Conservation (phyloP, 306 rosid genomes). For the Glycine tomentella region DNA sequence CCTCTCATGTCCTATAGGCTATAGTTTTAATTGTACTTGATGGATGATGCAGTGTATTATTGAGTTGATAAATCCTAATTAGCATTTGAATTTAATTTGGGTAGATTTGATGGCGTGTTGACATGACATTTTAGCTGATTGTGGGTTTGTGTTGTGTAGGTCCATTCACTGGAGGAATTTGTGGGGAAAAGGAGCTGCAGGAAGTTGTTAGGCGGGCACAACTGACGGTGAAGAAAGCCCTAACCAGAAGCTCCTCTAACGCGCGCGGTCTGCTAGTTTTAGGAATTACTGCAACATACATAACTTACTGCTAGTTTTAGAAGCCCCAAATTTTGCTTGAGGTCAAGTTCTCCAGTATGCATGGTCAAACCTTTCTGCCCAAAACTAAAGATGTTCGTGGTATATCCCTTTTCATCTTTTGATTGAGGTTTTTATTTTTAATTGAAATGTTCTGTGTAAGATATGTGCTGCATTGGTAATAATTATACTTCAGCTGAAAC, state of each 20-base stretch:
- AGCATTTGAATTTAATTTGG: too few species aligned
- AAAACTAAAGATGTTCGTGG: too few species aligned
- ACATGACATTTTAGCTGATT: not conserved
- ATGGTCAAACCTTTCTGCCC: too few species aligned
- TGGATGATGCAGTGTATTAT: too few species aligned
- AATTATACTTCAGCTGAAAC: not conserved
- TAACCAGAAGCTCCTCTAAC: conserved; percentile 66
- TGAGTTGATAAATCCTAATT: too few species aligned
- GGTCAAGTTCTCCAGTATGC: too few species aligned
- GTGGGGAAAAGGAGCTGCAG: conserved; percentile 97
- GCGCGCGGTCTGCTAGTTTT: conserved; percentile 38
- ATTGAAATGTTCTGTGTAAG: too few species aligned
- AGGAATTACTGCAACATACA: conserved; percentile 9
- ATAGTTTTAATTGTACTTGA: not conserved
- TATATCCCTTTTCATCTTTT: too few species aligned
- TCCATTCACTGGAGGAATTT: conserved; percentile 93
- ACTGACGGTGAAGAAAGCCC: conserved; percentile 90
- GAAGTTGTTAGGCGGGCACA: conserved; percentile 90
- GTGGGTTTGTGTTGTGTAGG: conserved; percentile 52
- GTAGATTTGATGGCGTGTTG: too few species aligned
- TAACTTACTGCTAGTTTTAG: not conserved
- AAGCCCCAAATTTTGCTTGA: too few species aligned
- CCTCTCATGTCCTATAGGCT: not conserved
- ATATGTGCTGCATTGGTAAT: too few species aligned
- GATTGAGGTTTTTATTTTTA: too few species aligned